Percentiles rank a stretch among this genome's conserved stretches.
phyloP scores from a whole-genome alignment of 495 filamentous ascomycete genomes.

The Aspergillus panamensis region DNA sequence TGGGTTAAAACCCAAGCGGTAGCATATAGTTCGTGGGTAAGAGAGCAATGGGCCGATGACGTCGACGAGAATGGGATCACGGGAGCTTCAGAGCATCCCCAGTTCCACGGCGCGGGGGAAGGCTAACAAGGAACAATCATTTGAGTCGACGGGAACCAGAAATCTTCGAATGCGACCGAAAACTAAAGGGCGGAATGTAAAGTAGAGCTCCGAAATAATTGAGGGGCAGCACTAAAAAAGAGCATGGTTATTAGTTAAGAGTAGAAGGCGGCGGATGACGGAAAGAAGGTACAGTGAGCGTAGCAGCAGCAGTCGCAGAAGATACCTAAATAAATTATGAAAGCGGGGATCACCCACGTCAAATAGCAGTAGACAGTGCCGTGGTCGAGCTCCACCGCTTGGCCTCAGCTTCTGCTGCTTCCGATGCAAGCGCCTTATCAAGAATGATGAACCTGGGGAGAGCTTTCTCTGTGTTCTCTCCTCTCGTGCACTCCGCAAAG shows the following conservation, averaged over 20 bases:
- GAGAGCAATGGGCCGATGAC: conserved; percentile 41
- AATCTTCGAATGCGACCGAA: conserved; percentile 19
- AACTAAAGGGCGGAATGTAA: conserved; percentile 21
- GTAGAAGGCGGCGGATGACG: not conserved
- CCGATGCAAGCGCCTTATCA: conserved; percentile 3
- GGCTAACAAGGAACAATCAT: conserved; percentile 17
- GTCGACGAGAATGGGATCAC: conserved; percentile 43
- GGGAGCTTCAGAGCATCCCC: conserved; percentile 37
- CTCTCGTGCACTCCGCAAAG: not conserved
- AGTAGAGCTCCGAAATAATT: conserved; percentile 16
- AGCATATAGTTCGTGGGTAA: conserved; percentile 21
- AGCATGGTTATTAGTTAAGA: conserved; percentile 11
- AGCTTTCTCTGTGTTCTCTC: not conserved
- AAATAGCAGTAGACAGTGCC: conserved; percentile 27
- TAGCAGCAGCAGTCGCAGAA: not conserved
- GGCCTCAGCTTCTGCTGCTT: conserved; percentile 1
- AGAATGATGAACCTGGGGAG: conserved; percentile 11
- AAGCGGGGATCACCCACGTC: conserved; percentile 37
- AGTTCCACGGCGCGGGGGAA: conserved; percentile 27
- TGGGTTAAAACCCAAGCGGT: conserved; percentile 6
- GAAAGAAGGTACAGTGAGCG: conserved; percentile 13
- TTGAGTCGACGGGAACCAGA: conserved; percentile 13
- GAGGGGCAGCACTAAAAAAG: conserved; percentile 5
- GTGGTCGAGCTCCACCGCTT: conserved; percentile 34
- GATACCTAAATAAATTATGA: conserved; percentile 11